Evolutionary conservation across 2,329 filamentous ascomycete species (phyloP).

Genomic region (Colletotrichum sp.): DNA sequence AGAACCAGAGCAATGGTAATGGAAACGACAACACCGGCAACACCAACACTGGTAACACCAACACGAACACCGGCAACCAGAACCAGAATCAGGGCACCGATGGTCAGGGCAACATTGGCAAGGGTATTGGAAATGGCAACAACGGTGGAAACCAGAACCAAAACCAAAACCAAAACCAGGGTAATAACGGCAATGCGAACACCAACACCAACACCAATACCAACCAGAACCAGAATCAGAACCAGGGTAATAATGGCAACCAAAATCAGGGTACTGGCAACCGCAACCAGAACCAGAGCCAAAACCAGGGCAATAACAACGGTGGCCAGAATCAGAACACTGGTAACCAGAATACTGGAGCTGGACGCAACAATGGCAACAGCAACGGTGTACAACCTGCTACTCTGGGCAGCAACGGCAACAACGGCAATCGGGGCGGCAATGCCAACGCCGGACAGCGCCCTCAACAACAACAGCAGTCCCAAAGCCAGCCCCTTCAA

Average conservation of each 20-base stretch:
- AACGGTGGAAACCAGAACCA: background rate
- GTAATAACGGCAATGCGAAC: background rate
- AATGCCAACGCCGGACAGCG: background rate
- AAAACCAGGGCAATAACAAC: background rate
- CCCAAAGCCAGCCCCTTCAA: background rate
- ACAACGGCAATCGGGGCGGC: background rate
- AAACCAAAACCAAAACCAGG: background rate
- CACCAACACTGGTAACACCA: background rate
- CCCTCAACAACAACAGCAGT: background rate
- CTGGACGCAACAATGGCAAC: background rate
- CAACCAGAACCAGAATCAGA: background rate
- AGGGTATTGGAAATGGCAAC: background rate
- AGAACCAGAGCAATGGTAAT: background rate
- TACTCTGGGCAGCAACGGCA: background rate
- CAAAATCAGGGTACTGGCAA: background rate
- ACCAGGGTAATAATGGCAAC: background rate
- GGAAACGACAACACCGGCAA: background rate
- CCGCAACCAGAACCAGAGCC: background rate
- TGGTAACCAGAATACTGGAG: background rate
- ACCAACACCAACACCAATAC: background rate
- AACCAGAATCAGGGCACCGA: background rate
- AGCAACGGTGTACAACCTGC: background rate
- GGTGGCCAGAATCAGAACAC: background rate
- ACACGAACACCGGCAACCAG: background rate
- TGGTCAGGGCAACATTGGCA: background rate